Conservation (phyloP, 2,329 filamentous ascomycete genomes). For the Xylaria hypoxylon region DNA sequence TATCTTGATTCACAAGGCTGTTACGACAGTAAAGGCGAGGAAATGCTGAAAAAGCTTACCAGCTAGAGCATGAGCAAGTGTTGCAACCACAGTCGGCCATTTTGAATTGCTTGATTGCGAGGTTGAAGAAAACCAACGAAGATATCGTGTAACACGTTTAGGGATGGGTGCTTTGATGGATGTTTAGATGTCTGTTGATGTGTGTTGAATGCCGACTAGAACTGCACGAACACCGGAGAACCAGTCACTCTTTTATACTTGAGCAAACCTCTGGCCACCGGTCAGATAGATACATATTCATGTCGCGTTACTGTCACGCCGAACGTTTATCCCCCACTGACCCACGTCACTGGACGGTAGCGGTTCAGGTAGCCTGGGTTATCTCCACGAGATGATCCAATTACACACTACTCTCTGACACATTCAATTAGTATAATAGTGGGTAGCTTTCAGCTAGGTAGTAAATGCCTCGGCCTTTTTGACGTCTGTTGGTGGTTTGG, state of each 20-base stretch:
- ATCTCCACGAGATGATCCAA: neutral
- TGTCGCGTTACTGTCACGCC: neutral
- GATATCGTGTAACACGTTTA: neutral
- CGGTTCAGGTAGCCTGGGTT: neutral
- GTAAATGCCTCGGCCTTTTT: neutral
- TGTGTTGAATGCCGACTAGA: neutral
- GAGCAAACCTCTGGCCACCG: neutral
- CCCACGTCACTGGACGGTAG: neutral
- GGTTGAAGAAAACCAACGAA: neutral
- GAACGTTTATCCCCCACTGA: neutral
- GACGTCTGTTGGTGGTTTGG: neutral
- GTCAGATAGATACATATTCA: neutral
- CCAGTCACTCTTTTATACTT: neutral
- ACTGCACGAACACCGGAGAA: neutral
- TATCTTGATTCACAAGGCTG: too few relatives aligned
- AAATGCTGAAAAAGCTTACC: neutral
- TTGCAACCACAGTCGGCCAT: conserved; percentile 7
- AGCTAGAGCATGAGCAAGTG: conserved; percentile 1
- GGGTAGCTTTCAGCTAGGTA: neutral
- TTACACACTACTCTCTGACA: neutral
- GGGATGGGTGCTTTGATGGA: neutral
- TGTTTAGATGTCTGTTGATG: neutral
- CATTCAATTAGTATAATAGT: neutral
- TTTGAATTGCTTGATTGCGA: neutral
- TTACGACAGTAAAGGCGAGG: neutral